phyloP scores from a whole-genome alignment of 1,284 basidiomycete genomes.

The Sphaerobolus stellatus region DNA sequence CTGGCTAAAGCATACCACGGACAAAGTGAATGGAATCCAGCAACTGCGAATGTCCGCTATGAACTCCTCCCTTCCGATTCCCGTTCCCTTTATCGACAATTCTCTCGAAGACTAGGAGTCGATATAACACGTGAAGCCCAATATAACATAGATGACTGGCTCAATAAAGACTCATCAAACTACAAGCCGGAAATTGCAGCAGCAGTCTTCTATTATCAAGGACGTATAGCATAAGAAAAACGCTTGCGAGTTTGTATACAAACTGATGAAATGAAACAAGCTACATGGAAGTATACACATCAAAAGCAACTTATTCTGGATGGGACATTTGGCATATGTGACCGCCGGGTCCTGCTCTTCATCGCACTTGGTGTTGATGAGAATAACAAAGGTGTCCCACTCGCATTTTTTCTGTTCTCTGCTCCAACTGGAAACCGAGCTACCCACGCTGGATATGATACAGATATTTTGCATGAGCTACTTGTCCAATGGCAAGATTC shows the following conservation, averaged over 20 bases:
- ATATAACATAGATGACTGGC: slow-evolving; percentile 24
- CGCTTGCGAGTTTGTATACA: slow-evolving; percentile 31
- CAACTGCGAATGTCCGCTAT: slow-evolving; percentile 12
- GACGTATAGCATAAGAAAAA: slow-evolving; percentile 18
- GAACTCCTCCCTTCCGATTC: slow-evolving; percentile 21
- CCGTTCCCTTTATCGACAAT: slow-evolving; percentile 21
- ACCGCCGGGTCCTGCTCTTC: slow-evolving; percentile 32
- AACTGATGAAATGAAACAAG: slow-evolving; percentile 34
- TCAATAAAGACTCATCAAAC: slow-evolving; percentile 19
- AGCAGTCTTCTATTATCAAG: slow-evolving; percentile 29
- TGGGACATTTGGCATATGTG: slow-evolving; percentile 39
- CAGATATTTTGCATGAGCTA: slow-evolving; percentile 28
- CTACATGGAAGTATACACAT: slow-evolving; percentile 35
- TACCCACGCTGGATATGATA: slow-evolving; percentile 36
- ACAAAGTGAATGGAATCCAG: slow-evolving; percentile 13
- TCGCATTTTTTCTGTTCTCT: slow-evolving; percentile 39
- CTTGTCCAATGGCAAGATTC: slow-evolving; percentile 25
- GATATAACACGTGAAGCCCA: slow-evolving; percentile 21
- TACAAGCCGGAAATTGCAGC: slow-evolving; percentile 23
- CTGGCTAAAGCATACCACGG: slow-evolving; percentile 13
- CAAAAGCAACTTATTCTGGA: slow-evolving; percentile 34
- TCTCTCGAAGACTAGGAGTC: slow-evolving; percentile 20
- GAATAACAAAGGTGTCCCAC: slow-evolving; percentile 26
- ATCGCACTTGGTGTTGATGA: slow-evolving; percentile 36
- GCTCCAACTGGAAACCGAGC: slow-evolving; percentile 31